Evolutionary conservation across 2,329 filamentous ascomycete species (phyloP).

Genomic region (Penicillium sp.): DNA sequence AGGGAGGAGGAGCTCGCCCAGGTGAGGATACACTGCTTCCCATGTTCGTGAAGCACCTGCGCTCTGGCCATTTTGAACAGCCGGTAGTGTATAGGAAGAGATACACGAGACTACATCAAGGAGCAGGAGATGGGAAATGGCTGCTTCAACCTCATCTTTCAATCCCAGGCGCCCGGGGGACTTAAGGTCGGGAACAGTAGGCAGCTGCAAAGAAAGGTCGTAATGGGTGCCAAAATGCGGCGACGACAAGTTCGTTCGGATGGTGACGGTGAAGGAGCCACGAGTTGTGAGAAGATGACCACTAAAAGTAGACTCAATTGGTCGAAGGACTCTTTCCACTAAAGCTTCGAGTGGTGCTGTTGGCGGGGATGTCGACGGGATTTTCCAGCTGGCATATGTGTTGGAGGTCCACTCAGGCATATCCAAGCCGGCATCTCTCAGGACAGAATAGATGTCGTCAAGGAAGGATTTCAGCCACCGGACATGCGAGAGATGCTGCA

Average conservation of each 20-base stretch:
- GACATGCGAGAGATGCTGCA: constrained; percentile 51
- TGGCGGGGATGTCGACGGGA: constrained; percentile 8
- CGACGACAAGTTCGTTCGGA: constrained; percentile 38
- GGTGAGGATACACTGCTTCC: constrained; percentile 37
- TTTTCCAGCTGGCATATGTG: constrained; percentile 31
- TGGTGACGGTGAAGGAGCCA: constrained; percentile 41
- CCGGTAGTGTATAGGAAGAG: constrained; percentile 18
- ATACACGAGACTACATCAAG: constrained; percentile 41
- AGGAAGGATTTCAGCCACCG: constrained; percentile 39
- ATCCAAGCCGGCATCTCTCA: constrained; percentile 37
- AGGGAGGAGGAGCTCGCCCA: constrained; percentile 36
- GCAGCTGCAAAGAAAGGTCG: constrained; percentile 38
- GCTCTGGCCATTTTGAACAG: background rate
- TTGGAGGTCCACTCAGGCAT: constrained; percentile 28
- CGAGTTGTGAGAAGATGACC: constrained; percentile 38
- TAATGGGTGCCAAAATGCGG: constrained; percentile 43
- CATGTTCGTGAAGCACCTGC: constrained; percentile 19
- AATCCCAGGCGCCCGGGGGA: constrained; percentile 37
- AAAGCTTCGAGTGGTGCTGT: constrained; percentile 42
- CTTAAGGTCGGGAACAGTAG: constrained; percentile 34
- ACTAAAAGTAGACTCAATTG: constrained; percentile 47
- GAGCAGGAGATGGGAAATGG: constrained; percentile 40
- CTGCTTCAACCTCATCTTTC: constrained; percentile 37
- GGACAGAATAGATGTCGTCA: constrained; percentile 32
- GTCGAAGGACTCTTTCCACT: constrained; percentile 44